These are phyloP conservation scores for Pestalotiopsis sp. DNA, from an alignment of 2,329 filamentous ascomycete species.

Conservation along the genomic window DNA sequence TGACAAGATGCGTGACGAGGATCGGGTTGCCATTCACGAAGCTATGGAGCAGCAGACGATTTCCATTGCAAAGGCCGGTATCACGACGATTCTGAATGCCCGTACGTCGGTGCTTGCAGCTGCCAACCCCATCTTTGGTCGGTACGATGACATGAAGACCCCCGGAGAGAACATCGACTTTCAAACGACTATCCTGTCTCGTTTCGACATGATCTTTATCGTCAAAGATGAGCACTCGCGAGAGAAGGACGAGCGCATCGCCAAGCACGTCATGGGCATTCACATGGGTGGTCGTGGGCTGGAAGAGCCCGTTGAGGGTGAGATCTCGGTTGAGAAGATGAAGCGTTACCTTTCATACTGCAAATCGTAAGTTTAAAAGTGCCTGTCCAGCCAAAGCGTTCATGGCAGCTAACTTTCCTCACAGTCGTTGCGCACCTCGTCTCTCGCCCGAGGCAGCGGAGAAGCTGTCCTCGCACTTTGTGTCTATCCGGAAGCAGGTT, in stretches of 20 bases:
- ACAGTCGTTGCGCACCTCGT: constrained; percentile 84
- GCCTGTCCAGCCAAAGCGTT: neutral
- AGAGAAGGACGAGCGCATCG: constrained; percentile 87
- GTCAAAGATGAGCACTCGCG: constrained; percentile 93
- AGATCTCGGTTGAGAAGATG: constrained; percentile 96
- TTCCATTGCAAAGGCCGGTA: constrained; percentile 96
- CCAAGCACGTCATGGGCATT: constrained; percentile 94
- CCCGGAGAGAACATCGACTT: constrained; percentile 99
- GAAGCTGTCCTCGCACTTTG: constrained; percentile 95
- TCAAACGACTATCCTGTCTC: constrained; percentile 94
- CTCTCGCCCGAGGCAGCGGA: constrained; percentile 89
- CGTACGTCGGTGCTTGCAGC: constrained; percentile 93
- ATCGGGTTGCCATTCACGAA: constrained; percentile 97
- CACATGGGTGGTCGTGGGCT: constrained; percentile 87
- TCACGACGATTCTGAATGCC: constrained; percentile 96
- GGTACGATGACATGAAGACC: constrained; percentile 97
- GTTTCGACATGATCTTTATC: constrained; percentile 99
- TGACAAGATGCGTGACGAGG: constrained; percentile 99
- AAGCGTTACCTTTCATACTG: constrained; percentile 96
- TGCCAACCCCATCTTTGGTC: constrained; percentile 95
- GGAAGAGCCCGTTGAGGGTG: constrained; percentile 81
- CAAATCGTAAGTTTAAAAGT: constrained; percentile 70
- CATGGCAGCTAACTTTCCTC: constrained; percentile 28
- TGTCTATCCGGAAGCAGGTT: constrained; percentile 91
- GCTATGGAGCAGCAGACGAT: constrained; percentile 99